Evolutionary conservation across 257 asterid species (phyloP).

Genomic region (Scutellaria galericulata): DNA sequence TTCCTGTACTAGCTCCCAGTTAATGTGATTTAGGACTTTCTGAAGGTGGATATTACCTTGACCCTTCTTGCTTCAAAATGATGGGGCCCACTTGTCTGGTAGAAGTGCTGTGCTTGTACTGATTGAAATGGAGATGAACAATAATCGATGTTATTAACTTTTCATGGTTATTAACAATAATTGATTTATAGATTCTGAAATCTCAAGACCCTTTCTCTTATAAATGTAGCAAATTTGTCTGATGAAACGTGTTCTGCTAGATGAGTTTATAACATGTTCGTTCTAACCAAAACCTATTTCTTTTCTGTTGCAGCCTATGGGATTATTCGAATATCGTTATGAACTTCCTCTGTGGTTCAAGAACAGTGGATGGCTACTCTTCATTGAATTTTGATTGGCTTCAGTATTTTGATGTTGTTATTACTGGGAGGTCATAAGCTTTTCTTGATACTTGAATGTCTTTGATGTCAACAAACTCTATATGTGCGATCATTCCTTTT

Average conservation of each 20-base stretch:
- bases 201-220: slow-evolving; percentile 17
- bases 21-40: slow-evolving; percentile 19
- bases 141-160: not conserved
- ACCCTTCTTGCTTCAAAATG: not conserved
- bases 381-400: slow-evolving; percentile 82
- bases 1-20: not conserved
- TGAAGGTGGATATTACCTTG: not conserved
- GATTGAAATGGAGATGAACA: slow-evolving; percentile 17
- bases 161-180: too few species aligned
- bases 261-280: slow-evolving; percentile 18
- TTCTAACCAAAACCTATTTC: slow-evolving; percentile 23
- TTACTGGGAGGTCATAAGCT: slow-evolving; percentile 86
- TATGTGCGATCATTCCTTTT: slow-evolving; percentile 13
- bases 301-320: slow-evolving; percentile 85
- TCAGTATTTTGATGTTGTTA: slow-evolving; percentile 77
- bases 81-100: not conserved
- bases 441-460: slow-evolving; percentile 35
- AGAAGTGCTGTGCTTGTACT: not conserved
- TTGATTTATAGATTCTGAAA: slow-evolving; percentile 19
- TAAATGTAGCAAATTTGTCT: not conserved
- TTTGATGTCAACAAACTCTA: slow-evolving; percentile 4
- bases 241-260: slow-evolving; percentile 17
- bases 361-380: slow-evolving; percentile 51
- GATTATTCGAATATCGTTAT: slow-evolving; percentile 91
- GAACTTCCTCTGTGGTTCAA: slow-evolving; percentile 89